A percentile compares a stretch with the other conserved stretches of the same genome.
Evolutionary conservation across 2,329 filamentous ascomycete species (phyloP).

Genomic region (Furcasterigmium furcatum): DNA sequence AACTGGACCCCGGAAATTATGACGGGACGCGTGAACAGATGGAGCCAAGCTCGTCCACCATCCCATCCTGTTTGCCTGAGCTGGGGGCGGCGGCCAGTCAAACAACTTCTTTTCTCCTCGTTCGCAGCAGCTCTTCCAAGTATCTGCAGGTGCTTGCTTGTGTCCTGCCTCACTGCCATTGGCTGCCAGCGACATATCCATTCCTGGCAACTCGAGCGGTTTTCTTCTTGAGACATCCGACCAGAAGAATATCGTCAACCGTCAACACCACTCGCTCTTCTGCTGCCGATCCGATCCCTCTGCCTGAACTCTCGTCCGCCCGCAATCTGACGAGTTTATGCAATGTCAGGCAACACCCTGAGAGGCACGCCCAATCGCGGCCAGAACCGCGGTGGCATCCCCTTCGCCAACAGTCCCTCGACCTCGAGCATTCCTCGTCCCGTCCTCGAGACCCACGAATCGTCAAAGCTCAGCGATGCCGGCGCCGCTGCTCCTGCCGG

Average conservation of each 20-base stretch:
- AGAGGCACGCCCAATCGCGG: constrained; percentile 66
- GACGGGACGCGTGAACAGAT: constrained; percentile 1
- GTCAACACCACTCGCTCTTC: no score
- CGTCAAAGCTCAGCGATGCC: constrained; percentile 48
- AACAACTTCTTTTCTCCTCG: background rate
- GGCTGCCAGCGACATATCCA: background rate
- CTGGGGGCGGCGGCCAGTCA: no score
- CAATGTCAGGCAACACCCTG: constrained; percentile 60
- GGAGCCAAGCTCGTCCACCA: background rate
- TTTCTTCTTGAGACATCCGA: no score
- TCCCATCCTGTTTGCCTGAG: no score
- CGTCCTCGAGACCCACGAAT: constrained; percentile 56
- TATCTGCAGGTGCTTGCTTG: background rate
- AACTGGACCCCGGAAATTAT: background rate
- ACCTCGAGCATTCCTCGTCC: constrained; percentile 70
- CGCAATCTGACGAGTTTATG: constrained; percentile 16
- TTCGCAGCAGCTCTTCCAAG: background rate
- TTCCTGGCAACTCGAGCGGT: background rate
- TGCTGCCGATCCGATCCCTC: background rate
- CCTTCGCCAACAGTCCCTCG: constrained; percentile 59
- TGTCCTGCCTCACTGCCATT: background rate
- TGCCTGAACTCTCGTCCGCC: background rate
- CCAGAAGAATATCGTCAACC: no score
- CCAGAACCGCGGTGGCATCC: constrained; percentile 55
- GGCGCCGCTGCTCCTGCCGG: constrained; percentile 25